These are phyloP conservation scores for Colletotrichum plurivorum DNA, from an alignment of 2,329 filamentous ascomycete species.

Conservation along the genomic window DNA sequence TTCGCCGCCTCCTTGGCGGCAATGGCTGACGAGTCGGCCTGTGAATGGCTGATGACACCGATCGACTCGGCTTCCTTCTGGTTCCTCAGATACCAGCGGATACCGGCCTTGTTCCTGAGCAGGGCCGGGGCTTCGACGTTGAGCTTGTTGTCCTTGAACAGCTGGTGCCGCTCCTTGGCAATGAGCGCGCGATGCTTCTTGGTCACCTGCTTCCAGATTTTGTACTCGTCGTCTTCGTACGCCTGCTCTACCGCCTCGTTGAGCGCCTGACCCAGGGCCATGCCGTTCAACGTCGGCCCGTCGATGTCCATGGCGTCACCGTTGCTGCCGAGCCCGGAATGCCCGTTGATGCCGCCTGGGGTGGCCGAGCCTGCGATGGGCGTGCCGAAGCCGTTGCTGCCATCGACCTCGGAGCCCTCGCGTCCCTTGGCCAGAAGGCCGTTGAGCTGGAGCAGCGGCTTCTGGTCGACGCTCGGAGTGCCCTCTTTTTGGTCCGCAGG, in stretches of 20 bases:
- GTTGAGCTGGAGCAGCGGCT: conserved; percentile 78
- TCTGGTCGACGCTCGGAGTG: conserved; percentile 82
- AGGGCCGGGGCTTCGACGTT: conserved; percentile 91
- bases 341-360: conserved; percentile 78
- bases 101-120: conserved; percentile 86
- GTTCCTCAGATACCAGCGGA: conserved; percentile 88
- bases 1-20: conserved; percentile 63
- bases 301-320: conserved; percentile 91
- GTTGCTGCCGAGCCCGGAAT: conserved; percentile 78
- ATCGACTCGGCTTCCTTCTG: conserved; percentile 77
- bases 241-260: conserved; percentile 79
- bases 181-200: conserved; percentile 93
- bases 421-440: conserved; percentile 72
- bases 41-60: conserved; percentile 55
- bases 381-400: conserved; percentile 88
- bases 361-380: conserved; percentile 83
- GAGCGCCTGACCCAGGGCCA: conserved; percentile 74
- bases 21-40: conserved; percentile 61
- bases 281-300: conserved; percentile 77
- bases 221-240: conserved; percentile 94
- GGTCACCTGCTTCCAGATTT: conserved; percentile 98
- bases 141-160: conserved; percentile 88
- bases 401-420: conserved; percentile 87
- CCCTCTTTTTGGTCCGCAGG: conserved; percentile 81
- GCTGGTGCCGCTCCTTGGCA: conserved; percentile 85